Evolutionary conservation across 768 basidiomycete species (phyloP).

Genomic region (Steccherinum ochraceum): DNA sequence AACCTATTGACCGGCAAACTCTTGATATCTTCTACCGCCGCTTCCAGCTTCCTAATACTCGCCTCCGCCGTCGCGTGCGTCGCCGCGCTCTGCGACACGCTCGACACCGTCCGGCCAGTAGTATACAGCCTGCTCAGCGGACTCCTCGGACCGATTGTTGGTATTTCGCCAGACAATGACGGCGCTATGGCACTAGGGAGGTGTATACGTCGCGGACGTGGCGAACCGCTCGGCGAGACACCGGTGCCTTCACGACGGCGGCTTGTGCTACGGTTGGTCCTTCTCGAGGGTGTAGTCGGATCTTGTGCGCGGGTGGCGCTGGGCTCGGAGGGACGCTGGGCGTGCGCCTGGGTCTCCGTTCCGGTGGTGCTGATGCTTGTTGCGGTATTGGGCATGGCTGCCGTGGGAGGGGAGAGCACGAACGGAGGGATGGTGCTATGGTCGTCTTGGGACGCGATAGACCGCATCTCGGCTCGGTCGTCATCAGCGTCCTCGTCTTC

Average conservation of each 20-base stretch:
- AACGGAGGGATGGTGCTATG: not conserved
- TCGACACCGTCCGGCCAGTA: conserved; percentile 8
- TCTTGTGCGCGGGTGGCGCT: not conserved
- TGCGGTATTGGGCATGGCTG: too few relatives aligned
- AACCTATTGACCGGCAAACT: conserved; percentile 59
- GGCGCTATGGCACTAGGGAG: conserved; percentile 20
- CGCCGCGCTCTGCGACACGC: conserved; percentile 14
- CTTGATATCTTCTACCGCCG: conserved; percentile 55
- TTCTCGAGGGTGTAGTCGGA: conserved; percentile 6
- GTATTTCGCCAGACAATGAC: conserved; percentile 17
- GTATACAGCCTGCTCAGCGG: conserved; percentile 46
- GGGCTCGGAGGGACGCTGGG: not conserved
- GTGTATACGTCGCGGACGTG: conserved; percentile 17
- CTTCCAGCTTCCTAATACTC: conserved; percentile 50
- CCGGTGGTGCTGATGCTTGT: too few relatives aligned
- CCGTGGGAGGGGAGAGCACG: conserved; percentile 2
- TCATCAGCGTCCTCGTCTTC: conserved; percentile 31
- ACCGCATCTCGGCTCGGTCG: conserved; percentile 7
- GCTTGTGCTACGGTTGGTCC: conserved; percentile 18
- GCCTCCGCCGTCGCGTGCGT: conserved; percentile 33
- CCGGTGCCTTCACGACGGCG: conserved; percentile 9
- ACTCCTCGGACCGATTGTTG: conserved; percentile 28
- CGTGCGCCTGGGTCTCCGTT: not conserved
- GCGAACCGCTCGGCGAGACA: conserved; percentile 18
- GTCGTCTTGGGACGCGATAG: conserved; percentile 4